Evolutionary conservation across 2,329 filamentous ascomycete species (phyloP).

Genomic region (Salinomyces thailandicus): DNA sequence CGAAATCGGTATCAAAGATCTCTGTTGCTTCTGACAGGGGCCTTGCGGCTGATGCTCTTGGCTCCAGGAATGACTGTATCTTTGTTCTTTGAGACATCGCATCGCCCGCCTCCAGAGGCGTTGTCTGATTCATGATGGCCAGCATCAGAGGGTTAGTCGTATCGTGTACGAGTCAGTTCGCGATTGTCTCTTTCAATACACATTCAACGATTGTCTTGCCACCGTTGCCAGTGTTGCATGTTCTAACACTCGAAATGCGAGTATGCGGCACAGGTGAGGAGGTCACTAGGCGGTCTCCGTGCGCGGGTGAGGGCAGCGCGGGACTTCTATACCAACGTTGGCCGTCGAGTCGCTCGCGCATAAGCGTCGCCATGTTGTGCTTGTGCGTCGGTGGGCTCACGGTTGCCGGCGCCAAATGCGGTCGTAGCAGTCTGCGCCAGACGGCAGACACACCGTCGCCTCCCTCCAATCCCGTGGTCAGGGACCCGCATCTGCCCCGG

Average conservation of each 20-base stretch:
- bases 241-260: constrained; percentile 14
- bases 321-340: constrained; percentile 32
- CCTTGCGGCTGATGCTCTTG: constrained; percentile 33
- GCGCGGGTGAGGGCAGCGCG: constrained; percentile 31
- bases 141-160: constrained; percentile 27
- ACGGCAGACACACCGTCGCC: constrained; percentile 8
- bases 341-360: constrained; percentile 21
- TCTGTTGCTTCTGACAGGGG: constrained; percentile 64
- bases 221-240: constrained; percentile 14
- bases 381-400: constrained; percentile 11
- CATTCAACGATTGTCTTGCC: constrained; percentile 6
- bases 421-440: constrained; percentile 1
- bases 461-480: constrained; percentile 9
- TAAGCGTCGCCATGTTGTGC: constrained; percentile 23
- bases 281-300: constrained; percentile 30
- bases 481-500: constrained; percentile 7
- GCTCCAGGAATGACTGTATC: constrained; percentile 17
- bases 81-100: constrained; percentile 36
- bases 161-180: too few species aligned
- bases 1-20: constrained; percentile 66
- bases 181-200: too few species aligned
- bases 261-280: constrained; percentile 21
- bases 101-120: constrained; percentile 32
- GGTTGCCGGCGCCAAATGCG: constrained; percentile 18
- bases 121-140: constrained; percentile 35